These are phyloP conservation scores for Globisporangium paddicum DNA, from an alignment of 352 stramenopile genomes.

Conservation along the genomic window DNA sequence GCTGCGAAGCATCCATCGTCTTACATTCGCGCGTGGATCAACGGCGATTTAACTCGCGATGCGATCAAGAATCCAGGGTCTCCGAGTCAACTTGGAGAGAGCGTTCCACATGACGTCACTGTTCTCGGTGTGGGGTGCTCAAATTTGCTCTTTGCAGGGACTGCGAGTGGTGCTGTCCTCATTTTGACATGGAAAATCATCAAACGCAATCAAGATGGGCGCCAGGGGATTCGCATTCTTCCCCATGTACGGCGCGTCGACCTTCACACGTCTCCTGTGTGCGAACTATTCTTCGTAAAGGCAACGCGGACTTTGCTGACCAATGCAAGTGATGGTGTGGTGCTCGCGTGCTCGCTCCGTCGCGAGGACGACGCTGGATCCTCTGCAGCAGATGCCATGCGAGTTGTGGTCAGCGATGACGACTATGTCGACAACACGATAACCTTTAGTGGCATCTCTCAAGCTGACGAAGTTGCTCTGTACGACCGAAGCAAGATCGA, in stretches of 20 bases:
- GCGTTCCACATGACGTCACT: slow-evolving; percentile 32
- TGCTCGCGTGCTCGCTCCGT: slow-evolving; percentile 31
- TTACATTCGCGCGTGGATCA: slow-evolving; percentile 48
- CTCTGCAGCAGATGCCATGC: slow-evolving; percentile 8
- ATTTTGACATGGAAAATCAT: slow-evolving; percentile 43
- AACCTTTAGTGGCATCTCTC: slow-evolving; percentile 29
- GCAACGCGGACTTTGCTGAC: slow-evolving; percentile 30
- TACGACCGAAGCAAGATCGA: slow-evolving; percentile 57
- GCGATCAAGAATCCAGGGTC: slow-evolving; percentile 19
- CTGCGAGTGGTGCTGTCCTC: slow-evolving; percentile 31
- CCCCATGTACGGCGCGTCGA: slow-evolving; percentile 32
- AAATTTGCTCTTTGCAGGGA: slow-evolving; percentile 46
- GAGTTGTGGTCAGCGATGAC: not conserved
- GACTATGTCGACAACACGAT: slow-evolving; percentile 12
- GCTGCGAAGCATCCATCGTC: slow-evolving; percentile 6
- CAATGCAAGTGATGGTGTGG: slow-evolving; percentile 30
- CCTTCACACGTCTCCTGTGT: slow-evolving; percentile 41
- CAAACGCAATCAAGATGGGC: slow-evolving; percentile 18
- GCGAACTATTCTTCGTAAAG: slow-evolving; percentile 34
- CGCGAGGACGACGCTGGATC: slow-evolving; percentile 4
- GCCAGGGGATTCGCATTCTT: slow-evolving; percentile 23
- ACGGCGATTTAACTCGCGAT: slow-evolving; percentile 41
- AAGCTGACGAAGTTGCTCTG: slow-evolving; percentile 49
- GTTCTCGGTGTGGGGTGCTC: slow-evolving; percentile 31
- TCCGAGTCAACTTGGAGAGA: slow-evolving; percentile 11